Conservation (phyloP, 2,329 filamentous ascomycete genomes). For the Calycina marina region DNA sequence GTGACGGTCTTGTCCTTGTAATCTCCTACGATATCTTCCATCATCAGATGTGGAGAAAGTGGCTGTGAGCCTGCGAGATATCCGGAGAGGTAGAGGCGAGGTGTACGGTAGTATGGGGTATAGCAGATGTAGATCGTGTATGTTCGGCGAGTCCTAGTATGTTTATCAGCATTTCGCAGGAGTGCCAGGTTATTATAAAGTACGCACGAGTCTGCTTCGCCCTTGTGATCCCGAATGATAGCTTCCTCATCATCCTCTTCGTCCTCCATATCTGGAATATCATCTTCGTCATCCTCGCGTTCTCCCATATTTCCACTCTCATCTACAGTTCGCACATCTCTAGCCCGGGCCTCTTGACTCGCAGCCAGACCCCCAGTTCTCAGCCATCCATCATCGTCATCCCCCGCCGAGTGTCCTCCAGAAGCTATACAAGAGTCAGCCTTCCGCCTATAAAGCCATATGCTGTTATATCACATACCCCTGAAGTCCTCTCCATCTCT, state of each 20-base stretch:
- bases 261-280: slow-evolving; percentile 97
- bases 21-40: slow-evolving; percentile 92
- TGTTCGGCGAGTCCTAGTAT: slow-evolving; percentile 61
- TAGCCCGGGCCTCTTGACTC: slow-evolving; percentile 60
- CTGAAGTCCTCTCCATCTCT: slow-evolving; percentile 56
- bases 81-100: slow-evolving; percentile 85
- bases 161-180: not conserved
- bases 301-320: slow-evolving; percentile 79
- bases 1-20: slow-evolving; percentile 99
- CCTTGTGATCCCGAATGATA: slow-evolving; percentile 64
- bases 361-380: slow-evolving; percentile 68
- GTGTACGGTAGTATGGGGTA: slow-evolving; percentile 90
- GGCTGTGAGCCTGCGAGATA: slow-evolving; percentile 65
- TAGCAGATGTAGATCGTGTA: slow-evolving; percentile 99
- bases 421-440: slow-evolving; percentile 14
- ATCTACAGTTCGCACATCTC: slow-evolving; percentile 77
- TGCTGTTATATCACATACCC: too few species aligned
- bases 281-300: slow-evolving; percentile 55
- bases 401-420: slow-evolving; percentile 30
- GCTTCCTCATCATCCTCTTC: slow-evolving; percentile 89
- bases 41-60: slow-evolving; percentile 72
- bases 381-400: slow-evolving; percentile 80
- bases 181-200: slow-evolving; percentile 1
- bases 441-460: not conserved
- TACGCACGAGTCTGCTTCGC: slow-evolving; percentile 19